phyloP scores from a whole-genome alignment of 352 stramenopile genomes.

The Globisporangium barbulae region DNA sequence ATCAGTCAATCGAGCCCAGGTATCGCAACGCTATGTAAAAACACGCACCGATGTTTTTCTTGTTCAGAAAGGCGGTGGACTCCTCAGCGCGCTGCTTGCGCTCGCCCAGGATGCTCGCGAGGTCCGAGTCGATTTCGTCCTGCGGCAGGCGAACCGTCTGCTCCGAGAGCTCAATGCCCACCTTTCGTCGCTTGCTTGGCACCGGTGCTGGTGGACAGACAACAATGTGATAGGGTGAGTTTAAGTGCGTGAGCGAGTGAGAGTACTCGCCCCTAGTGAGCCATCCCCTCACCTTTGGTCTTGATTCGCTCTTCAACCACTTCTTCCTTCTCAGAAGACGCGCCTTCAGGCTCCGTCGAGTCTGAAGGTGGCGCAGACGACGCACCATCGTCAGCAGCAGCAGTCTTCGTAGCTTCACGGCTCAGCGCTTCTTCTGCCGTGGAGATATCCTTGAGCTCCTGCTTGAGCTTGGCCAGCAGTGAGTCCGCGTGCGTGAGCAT shows the following conservation, averaged over 20 bases:
- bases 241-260: background rate
- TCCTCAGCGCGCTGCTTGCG: constrained; percentile 28
- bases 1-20: background rate
- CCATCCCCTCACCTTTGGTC: constrained; percentile 8
- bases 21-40: background rate
- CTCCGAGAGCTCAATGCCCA: constrained; percentile 31
- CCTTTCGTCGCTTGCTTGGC: constrained; percentile 48
- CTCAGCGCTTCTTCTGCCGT: constrained; percentile 17
- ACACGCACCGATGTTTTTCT: constrained; percentile 25
- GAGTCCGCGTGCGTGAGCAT: constrained; percentile 46
- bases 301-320: constrained; percentile 7
- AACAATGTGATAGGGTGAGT: background rate
- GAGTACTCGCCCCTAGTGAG: background rate
- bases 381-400: background rate
- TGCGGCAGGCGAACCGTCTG: constrained; percentile 49
- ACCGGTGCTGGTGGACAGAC: constrained; percentile 9
- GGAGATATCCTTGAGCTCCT: constrained; percentile 43
- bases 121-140: constrained; percentile 52
- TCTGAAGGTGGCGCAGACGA: constrained; percentile 2
- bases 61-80: constrained; percentile 22
- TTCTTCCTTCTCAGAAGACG: constrained; percentile 9
- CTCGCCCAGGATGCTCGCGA: constrained; percentile 45
- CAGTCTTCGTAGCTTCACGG: constrained; percentile 11
- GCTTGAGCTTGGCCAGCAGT: constrained; percentile 43
- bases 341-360: constrained; percentile 12